Conservation (phyloP, 148 eudicot genomes). For the Camellia lanceoleosa region DNA sequence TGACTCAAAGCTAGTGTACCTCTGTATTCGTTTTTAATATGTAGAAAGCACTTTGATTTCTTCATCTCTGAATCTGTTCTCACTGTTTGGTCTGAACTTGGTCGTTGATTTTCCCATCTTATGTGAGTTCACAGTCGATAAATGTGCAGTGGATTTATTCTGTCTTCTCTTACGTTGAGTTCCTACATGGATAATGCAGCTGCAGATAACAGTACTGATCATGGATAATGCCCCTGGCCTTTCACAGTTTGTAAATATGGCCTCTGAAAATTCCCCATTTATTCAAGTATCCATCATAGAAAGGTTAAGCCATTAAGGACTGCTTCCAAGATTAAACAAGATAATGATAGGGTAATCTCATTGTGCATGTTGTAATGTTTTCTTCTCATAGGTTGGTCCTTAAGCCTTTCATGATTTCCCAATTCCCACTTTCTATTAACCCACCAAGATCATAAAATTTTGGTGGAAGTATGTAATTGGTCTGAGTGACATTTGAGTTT, state of each 20-base stretch:
- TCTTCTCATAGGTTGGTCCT: constrained; percentile 1
- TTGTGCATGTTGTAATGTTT: neutral
- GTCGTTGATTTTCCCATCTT: no score
- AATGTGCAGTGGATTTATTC: no score
- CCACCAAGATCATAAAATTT: neutral
- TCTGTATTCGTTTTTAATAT: no score
- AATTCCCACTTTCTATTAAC: neutral
- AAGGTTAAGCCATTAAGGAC: constrained; percentile 14
- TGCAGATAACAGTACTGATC: no score
- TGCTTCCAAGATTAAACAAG: constrained; percentile 8
- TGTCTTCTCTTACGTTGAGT: no score
- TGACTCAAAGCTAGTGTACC: no score
- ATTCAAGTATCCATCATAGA: constrained; percentile 14
- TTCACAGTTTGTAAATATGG: constrained; percentile 48
- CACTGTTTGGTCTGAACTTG: no score
- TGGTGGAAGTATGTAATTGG: neutral
- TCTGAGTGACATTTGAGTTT: neutral
- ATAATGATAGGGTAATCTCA: constrained; percentile 11
- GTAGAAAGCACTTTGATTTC: no score
- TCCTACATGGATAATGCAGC: no score
- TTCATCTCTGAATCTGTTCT: no score
- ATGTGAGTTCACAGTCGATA: no score
- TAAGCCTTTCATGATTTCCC: neutral
- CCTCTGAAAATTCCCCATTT: neutral
- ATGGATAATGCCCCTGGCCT: constrained; percentile 77